Evolutionary conservation across 163 green algal genomes (phyloP).

Genomic region (Chloroidium sp.): DNA sequence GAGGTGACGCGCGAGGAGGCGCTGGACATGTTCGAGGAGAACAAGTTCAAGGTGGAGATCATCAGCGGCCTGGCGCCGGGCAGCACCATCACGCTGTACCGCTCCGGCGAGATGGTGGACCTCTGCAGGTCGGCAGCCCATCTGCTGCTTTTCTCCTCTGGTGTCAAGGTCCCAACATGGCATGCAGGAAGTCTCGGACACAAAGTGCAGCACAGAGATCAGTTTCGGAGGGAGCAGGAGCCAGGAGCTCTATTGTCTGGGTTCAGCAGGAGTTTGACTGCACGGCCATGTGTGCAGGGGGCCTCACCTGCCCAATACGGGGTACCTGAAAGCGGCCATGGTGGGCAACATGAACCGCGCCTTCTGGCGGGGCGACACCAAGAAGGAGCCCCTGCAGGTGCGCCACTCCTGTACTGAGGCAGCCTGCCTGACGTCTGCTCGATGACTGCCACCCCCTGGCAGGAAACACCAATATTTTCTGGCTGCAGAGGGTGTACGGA

Average conservation of each 20-base stretch:
- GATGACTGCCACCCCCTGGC: neutral
- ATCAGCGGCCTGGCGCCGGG: conserved; percentile 74
- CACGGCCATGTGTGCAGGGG: conserved; percentile 53
- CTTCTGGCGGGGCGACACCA: conserved; percentile 89
- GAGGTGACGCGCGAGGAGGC: conserved; percentile 87
- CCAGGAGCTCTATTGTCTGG: no score
- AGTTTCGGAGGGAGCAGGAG: no score
- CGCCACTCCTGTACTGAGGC: neutral
- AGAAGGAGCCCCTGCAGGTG: conserved; percentile 59
- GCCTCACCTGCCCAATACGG: conserved; percentile 88
- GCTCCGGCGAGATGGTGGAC: conserved; percentile 9
- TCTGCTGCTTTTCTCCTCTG: no score
- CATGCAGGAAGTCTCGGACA: no score
- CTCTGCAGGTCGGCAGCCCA: neutral
- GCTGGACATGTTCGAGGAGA: conserved; percentile 94
- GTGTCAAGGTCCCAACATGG: no score
- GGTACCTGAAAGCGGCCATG: conserved; percentile 61
- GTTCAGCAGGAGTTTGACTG: no score
- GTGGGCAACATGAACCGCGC: conserved; percentile 70
- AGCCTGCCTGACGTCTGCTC: neutral
- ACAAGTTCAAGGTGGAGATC: conserved; percentile 99
- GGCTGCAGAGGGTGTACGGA: conserved; percentile 81
- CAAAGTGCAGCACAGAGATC: no score
- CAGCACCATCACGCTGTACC: conserved; percentile 84
- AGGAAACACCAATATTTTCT: no score